These are phyloP conservation scores for Ceratobasidium sp. DNA, from an alignment of 1,284 basidiomycete species.

Conservation along the genomic window DNA sequence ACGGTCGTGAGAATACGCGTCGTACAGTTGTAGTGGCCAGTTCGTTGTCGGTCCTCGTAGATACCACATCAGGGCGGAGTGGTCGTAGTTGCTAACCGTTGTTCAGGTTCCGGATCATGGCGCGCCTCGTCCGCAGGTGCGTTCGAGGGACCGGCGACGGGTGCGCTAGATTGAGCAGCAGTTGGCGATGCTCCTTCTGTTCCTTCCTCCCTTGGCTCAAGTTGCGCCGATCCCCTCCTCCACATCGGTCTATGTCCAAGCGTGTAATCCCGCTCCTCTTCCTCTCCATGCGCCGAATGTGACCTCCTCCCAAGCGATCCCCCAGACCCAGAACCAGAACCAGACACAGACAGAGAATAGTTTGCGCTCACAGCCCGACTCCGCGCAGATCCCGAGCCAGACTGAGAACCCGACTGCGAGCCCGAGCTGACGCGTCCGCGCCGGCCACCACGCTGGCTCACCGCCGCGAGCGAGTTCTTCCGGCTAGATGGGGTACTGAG, in stretches of 20 bases:
- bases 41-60: neutral
- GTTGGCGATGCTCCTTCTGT: neutral
- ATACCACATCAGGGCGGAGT: neutral
- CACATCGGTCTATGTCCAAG: constrained; percentile 26
- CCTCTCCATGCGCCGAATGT: constrained; percentile 11
- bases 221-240: neutral
- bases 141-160: neutral
- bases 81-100: constrained; percentile 8
- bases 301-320: constrained; percentile 20
- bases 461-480: constrained; percentile 64
- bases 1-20: neutral
- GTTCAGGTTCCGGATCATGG: constrained; percentile 3
- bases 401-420: constrained; percentile 12
- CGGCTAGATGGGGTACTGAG: constrained; percentile 67
- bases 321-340: constrained; percentile 14
- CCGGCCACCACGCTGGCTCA: constrained; percentile 58
- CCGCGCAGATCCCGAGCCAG: constrained; percentile 19
- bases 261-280: constrained; percentile 33
- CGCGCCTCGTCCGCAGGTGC: neutral
- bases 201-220: neutral
- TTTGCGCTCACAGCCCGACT: constrained; percentile 21
- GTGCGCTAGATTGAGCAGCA: neutral
- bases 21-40: neutral
- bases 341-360: constrained; percentile 19
- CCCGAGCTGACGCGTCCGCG: constrained; percentile 29